These are phyloP conservation scores for Monosporascus ibericus DNA, from an alignment of 2,329 filamentous ascomycete species.

Conservation along the genomic window DNA sequence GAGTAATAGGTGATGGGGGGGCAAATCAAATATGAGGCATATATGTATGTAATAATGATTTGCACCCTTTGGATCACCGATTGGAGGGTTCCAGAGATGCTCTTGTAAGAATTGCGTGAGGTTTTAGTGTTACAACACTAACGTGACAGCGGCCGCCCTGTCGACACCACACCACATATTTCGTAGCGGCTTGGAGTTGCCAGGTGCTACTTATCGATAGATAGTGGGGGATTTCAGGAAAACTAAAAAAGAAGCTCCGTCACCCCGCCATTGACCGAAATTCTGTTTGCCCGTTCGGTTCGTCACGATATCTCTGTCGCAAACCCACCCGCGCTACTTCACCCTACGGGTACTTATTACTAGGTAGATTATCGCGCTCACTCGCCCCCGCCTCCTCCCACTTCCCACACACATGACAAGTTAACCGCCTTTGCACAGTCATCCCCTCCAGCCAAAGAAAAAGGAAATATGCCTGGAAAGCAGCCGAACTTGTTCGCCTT, in stretches of 20 bases:
- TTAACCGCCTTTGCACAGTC: neutral
- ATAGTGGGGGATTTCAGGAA: neutral
- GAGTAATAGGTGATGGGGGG: too few relatives aligned
- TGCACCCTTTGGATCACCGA: too few relatives aligned
- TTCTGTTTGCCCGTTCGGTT: neutral
- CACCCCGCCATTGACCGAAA: neutral
- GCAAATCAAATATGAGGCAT: too few relatives aligned
- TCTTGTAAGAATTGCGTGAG: too few relatives aligned
- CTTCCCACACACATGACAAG: neutral
- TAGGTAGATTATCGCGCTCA: too few relatives aligned
- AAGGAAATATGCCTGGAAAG: conserved; percentile 42
- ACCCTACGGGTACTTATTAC: too few relatives aligned
- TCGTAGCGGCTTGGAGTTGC: neutral
- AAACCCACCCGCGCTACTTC: too few relatives aligned
- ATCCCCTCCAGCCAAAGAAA: neutral
- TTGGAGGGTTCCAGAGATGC: too few relatives aligned
- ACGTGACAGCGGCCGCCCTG: too few relatives aligned
- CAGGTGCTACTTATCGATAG: neutral
- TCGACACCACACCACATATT: neutral
- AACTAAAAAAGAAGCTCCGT: neutral
- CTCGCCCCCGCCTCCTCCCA: neutral
- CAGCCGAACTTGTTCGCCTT: conserved; percentile 77
- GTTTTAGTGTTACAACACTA: too few relatives aligned
- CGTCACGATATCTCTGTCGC: too few relatives aligned
- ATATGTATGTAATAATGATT: too few relatives aligned